A percentile compares a stretch with the other conserved stretches of the same genome.
Conservation (phyloP, 768 basidiomycete species). For the Boletellus emodensis region DNA sequence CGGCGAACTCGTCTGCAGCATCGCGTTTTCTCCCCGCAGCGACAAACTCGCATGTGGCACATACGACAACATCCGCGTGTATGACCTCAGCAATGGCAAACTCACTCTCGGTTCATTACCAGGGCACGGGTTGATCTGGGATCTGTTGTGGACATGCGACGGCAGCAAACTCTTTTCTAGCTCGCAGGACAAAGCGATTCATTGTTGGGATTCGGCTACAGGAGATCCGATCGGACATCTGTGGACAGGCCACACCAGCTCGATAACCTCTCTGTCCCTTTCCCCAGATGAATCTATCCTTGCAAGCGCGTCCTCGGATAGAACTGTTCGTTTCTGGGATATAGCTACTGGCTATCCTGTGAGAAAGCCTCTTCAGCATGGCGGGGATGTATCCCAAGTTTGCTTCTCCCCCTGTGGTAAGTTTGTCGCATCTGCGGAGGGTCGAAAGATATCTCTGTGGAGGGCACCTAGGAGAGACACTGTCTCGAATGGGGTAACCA, state of each 20-base stretch:
- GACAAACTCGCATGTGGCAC: background rate
- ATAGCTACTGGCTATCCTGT: too few species aligned
- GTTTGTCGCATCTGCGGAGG: background rate
- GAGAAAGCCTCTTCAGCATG: background rate
- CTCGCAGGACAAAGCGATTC: background rate
- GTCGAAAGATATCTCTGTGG: too few species aligned
- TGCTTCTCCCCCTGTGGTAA: conserved; percentile 5
- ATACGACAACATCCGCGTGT: background rate
- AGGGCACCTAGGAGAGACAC: too few species aligned
- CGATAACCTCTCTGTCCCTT: background rate
- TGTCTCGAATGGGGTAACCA: too few species aligned
- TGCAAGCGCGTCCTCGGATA: background rate
- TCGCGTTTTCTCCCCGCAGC: background rate
- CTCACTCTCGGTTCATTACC: background rate
- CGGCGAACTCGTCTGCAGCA: background rate
- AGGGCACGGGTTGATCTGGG: background rate
- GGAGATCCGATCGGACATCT: background rate
- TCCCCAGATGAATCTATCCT: background rate
- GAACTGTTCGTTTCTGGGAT: conserved; percentile 3
- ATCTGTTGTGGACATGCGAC: conserved; percentile 4
- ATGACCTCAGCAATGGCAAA: background rate
- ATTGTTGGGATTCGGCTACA: background rate
- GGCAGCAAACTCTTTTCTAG: conserved; percentile 2
- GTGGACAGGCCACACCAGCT: background rate
- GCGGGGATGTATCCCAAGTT: background rate